A percentile compares a stretch with the other conserved stretches of the same genome.
Evolutionary conservation across 352 stramenopile genomes (phyloP).

Genomic region (Phytophthora kernoviae): DNA sequence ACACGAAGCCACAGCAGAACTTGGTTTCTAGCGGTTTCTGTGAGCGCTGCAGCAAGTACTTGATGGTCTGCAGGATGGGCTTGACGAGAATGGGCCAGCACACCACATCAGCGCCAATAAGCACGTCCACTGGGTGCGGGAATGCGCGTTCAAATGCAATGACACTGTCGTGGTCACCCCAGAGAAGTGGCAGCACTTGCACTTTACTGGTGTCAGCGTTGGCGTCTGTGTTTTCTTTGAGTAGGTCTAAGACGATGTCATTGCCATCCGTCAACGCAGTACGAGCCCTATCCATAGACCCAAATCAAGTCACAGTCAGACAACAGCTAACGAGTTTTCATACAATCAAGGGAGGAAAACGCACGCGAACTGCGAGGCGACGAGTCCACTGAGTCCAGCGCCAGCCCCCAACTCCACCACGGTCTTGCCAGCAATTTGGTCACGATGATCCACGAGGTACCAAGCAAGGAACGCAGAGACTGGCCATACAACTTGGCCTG

Average conservation of each 20-base stretch:
- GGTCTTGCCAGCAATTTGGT: slow-evolving; percentile 46
- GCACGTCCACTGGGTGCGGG: slow-evolving; percentile 49
- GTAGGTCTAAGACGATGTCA: slow-evolving; percentile 67
- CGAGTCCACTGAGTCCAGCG: slow-evolving; percentile 60
- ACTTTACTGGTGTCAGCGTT: slow-evolving; percentile 41
- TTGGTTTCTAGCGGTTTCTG: slow-evolving; percentile 35
- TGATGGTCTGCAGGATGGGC: slow-evolving; percentile 75
- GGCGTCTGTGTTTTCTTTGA: slow-evolving; percentile 45
- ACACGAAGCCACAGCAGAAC: slow-evolving; percentile 75
- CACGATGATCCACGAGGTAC: slow-evolving; percentile 37
- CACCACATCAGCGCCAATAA: slow-evolving; percentile 75
- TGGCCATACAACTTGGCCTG: slow-evolving; percentile 79
- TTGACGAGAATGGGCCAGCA: slow-evolving; percentile 75
- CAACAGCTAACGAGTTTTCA: slow-evolving; percentile 9
- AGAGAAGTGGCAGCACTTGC: slow-evolving; percentile 47
- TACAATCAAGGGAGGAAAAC: slow-evolving; percentile 13
- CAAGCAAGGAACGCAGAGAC: slow-evolving; percentile 69
- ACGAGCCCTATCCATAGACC: slow-evolving; percentile 39
- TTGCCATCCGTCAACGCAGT: slow-evolving; percentile 74
- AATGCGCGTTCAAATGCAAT: slow-evolving; percentile 53
- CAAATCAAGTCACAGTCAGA: slow-evolving; percentile 17
- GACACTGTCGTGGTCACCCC: slow-evolving; percentile 52
- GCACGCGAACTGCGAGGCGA: slow-evolving; percentile 65
- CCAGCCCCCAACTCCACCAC: slow-evolving; percentile 62
- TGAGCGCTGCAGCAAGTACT: slow-evolving; percentile 55